These are phyloP conservation scores for Fusarium globosum DNA, from an alignment of 2,329 filamentous ascomycete species.

Conservation along the genomic window DNA sequence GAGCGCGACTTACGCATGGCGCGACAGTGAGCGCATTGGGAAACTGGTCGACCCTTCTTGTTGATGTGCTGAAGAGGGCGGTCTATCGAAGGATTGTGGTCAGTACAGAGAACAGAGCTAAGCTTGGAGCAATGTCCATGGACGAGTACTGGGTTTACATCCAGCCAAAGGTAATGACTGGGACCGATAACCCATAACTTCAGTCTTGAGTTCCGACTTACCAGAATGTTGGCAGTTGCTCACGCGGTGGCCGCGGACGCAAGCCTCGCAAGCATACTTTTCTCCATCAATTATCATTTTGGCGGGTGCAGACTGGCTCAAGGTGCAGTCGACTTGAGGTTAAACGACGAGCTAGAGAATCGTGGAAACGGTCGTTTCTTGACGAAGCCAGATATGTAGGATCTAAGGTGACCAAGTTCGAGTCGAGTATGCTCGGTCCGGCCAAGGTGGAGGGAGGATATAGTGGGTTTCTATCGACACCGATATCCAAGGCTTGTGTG, in stretches of 20 bases:
- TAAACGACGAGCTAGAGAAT: not conserved
- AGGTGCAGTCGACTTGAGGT: conserved; percentile 23
- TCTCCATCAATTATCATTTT: conserved; percentile 90
- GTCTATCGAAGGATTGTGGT: conserved; percentile 65
- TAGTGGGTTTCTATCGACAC: conserved; percentile 28
- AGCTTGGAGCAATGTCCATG: not conserved
- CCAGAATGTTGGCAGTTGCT: conserved; percentile 97
- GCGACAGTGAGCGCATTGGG: conserved; percentile 97
- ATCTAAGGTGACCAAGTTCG: conserved; percentile 1
- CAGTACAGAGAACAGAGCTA: conserved; percentile 34
- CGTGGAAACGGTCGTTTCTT: conserved; percentile 11
- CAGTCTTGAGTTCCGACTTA: conserved; percentile 60
- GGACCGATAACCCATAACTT: not conserved
- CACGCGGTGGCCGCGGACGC: conserved; percentile 97
- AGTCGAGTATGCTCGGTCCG: conserved; percentile 24
- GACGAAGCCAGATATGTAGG: conserved; percentile 5
- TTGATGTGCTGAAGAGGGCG: conserved; percentile 94
- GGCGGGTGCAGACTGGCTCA: conserved; percentile 29
- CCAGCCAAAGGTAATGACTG: not conserved
- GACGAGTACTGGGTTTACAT: not conserved
- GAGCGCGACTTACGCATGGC: conserved; percentile 95
- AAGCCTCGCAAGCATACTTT: conserved; percentile 98
- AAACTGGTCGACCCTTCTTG: conserved; percentile 96
- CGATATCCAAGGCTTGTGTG: conserved; percentile 35
- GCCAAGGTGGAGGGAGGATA: conserved; percentile 23